A percentile compares a stretch with the other conserved stretches of the same genome.
Conservation (phyloP, 768 basidiomycete species). For the Lactarius pseudohatsudake region DNA sequence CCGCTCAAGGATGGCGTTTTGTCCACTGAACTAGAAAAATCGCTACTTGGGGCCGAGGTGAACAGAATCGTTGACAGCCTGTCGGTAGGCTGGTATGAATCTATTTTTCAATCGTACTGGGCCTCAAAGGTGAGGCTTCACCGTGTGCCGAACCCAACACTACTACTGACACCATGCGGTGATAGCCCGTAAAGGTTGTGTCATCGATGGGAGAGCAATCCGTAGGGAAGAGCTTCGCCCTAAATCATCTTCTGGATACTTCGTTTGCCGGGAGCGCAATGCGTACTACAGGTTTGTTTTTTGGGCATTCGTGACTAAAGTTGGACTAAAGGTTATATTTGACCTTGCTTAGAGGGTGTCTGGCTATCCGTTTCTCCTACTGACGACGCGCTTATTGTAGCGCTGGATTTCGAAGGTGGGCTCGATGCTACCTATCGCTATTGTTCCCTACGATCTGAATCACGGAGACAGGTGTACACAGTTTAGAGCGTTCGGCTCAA, state of each 20-base stretch:
- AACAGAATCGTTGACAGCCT: conserved; percentile 38
- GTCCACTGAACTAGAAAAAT: conserved; percentile 49
- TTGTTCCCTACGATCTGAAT: not conserved
- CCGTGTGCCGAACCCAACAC: too few relatives aligned
- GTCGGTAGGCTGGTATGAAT: conserved; percentile 64
- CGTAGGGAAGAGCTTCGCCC: not conserved
- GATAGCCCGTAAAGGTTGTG: conserved; percentile 58
- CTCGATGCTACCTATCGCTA: not conserved
- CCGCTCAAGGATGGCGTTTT: conserved; percentile 58
- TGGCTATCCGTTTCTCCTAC: conserved; percentile 69
- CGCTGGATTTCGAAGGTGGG: conserved; percentile 62
- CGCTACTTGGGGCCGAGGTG: conserved; percentile 58
- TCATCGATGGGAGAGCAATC: not conserved
- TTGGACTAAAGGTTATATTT: not conserved
- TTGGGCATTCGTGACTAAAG: too few relatives aligned
- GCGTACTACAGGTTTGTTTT: conserved; percentile 48
- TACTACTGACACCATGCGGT: not conserved
- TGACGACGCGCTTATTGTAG: conserved; percentile 50
- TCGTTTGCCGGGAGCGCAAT: not conserved
- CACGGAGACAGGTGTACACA: conserved; percentile 49
- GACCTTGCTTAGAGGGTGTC: conserved; percentile 45
- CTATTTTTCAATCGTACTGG: conserved; percentile 54
- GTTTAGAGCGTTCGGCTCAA: conserved; percentile 60
- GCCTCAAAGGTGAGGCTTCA: conserved; percentile 45
- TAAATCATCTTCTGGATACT: not conserved